Conservation (phyloP, 2,329 filamentous ascomycete species). For the Fusarium globosum region DNA sequence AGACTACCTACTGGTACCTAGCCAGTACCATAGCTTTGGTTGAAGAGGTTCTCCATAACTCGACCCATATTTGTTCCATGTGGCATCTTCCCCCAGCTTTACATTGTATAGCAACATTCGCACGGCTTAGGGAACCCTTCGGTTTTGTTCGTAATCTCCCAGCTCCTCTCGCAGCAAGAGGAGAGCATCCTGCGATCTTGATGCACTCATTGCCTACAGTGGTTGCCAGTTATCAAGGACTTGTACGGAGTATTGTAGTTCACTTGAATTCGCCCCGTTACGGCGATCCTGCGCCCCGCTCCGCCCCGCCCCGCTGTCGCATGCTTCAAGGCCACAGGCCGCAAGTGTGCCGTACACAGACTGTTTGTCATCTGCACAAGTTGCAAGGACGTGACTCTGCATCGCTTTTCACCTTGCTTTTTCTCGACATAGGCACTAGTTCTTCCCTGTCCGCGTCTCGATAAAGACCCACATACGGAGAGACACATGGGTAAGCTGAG, state of each 20-base stretch:
- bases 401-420: not conserved
- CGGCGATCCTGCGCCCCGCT: slow-evolving; percentile 5
- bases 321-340: slow-evolving; percentile 8
- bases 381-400: slow-evolving; percentile 2
- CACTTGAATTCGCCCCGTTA: not conserved
- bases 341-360: not conserved
- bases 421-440: not conserved
- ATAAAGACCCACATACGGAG: slow-evolving; percentile 6
- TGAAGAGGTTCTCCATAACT: slow-evolving; percentile 22
- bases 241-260: not conserved
- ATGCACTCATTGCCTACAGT: slow-evolving; percentile 1
- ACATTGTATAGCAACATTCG: slow-evolving; percentile 26
- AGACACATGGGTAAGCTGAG: not conserved
- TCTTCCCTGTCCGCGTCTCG: slow-evolving; percentile 6
- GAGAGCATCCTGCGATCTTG: not conserved
- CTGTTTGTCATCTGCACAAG: slow-evolving; percentile 11
- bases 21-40: slow-evolving; percentile 1
- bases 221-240: slow-evolving; percentile 2
- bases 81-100: slow-evolving; percentile 31
- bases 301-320: slow-evolving; percentile 38
- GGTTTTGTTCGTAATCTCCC: not conserved
- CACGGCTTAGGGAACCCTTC: not conserved
- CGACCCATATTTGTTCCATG: slow-evolving; percentile 34
- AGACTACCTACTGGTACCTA: not conserved
- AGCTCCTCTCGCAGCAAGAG: not conserved